phyloP scores from a whole-genome alignment of 768 basidiomycete species.

The Punctularia strigosozonata region DNA sequence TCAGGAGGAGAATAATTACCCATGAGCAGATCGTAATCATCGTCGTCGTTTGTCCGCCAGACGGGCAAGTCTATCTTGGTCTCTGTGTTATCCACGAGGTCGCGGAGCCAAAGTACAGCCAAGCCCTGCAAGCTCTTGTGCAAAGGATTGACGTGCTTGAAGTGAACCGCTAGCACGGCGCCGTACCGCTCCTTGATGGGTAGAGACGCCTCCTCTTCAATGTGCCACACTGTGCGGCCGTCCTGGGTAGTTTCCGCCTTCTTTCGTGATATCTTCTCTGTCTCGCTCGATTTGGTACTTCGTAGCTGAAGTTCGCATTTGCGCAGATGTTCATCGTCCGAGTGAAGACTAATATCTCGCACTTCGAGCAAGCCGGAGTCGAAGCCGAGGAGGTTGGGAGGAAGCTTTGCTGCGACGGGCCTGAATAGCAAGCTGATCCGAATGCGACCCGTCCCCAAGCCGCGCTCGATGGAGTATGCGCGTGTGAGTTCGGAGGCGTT shows the following conservation, averaged over 20 bases:
- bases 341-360: conserved; percentile 18
- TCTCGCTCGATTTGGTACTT: conserved; percentile 27
- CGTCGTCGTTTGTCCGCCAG: conserved; percentile 14
- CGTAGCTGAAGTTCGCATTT: conserved; percentile 30
- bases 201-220: conserved; percentile 25
- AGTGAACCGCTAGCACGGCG: conserved; percentile 29
- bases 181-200: conserved; percentile 38
- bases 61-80: conserved; percentile 33
- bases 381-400: conserved; percentile 50
- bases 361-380: conserved; percentile 59
- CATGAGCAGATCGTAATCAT: conserved; percentile 18
- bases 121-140: conserved; percentile 20
- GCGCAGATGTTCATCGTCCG: conserved; percentile 14
- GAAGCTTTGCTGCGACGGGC: conserved; percentile 47
- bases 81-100: conserved; percentile 38
- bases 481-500: conserved; percentile 43
- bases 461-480: conserved; percentile 54
- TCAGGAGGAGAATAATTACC: conserved; percentile 19
- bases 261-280: conserved; percentile 28
- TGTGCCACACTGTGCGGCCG: conserved; percentile 22
- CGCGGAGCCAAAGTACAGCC: conserved; percentile 43
- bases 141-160: conserved; percentile 26
- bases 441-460: conserved; percentile 55
- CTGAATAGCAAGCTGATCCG: conserved; percentile 59
- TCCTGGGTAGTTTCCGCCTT: conserved; percentile 21